Percentiles rank a stretch among this genome's conserved stretches.
Evolutionary conservation across 495 filamentous ascomycete species (phyloP).

Genomic region (Lineolata rhizophorae): DNA sequence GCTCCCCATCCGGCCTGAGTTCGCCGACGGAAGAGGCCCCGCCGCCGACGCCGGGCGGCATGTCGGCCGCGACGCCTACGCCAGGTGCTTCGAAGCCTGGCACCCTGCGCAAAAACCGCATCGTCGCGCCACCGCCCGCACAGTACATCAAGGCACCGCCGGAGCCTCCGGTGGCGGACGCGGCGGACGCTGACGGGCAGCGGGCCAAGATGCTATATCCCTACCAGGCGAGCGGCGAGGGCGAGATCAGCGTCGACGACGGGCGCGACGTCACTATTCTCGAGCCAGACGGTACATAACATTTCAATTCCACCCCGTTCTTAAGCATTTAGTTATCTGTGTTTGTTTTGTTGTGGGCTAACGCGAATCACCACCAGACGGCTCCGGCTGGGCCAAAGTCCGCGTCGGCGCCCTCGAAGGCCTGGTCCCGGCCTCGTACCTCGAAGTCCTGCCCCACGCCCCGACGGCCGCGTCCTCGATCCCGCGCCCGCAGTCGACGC

Average conservation of each 20-base stretch:
- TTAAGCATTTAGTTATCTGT: too few species aligned
- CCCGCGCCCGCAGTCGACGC: constrained; percentile 37
- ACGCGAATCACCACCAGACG: constrained; percentile 30
- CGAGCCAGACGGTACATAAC: constrained; percentile 60
- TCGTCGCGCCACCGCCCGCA: constrained; percentile 71
- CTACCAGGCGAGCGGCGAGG: constrained; percentile 57
- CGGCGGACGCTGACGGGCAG: constrained; percentile 17
- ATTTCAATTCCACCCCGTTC: not conserved
- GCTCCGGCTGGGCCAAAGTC: constrained; percentile 77
- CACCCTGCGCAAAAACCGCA: constrained; percentile 36
- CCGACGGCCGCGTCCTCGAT: constrained; percentile 21
- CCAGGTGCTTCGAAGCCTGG: constrained; percentile 15
- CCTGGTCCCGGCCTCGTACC: constrained; percentile 69
- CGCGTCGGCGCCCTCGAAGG: constrained; percentile 47
- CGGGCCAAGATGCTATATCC: constrained; percentile 47
- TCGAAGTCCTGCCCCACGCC: constrained; percentile 27
- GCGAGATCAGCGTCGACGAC: constrained; percentile 60
- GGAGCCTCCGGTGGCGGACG: constrained; percentile 38
- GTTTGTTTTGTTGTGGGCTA: not conserved
- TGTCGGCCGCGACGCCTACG: constrained; percentile 19
- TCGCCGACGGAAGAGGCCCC: constrained; percentile 23
- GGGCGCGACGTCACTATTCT: constrained; percentile 53
- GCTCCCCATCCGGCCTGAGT: constrained; percentile 39
- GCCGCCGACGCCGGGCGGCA: constrained; percentile 12
- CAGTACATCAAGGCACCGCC: too few species aligned